Percentiles rank a stretch among this genome's conserved stretches.
These are phyloP conservation scores for Chlamydomonas sp. DNA, from an alignment of 139 green algal species.

Conservation along the genomic window DNA sequence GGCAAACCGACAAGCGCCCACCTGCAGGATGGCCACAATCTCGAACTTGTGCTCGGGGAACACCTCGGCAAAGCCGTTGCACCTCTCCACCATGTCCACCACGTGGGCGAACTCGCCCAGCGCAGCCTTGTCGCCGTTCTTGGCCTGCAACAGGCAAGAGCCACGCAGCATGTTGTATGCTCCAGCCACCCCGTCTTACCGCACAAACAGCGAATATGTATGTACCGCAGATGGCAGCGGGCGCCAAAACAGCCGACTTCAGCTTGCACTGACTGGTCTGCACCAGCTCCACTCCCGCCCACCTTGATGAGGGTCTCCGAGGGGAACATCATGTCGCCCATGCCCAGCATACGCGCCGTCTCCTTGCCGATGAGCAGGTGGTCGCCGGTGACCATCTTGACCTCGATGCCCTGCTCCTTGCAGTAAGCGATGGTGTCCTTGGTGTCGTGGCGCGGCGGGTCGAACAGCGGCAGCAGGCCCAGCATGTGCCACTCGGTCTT, in stretches of 20 bases:
- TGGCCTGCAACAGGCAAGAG: conserved; percentile 7
- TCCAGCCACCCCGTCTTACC: too few relatives aligned
- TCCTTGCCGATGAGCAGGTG: conserved; percentile 89
- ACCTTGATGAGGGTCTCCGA: conserved; percentile 58
- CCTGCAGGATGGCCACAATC: conserved; percentile 80
- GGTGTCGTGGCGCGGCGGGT: conserved; percentile 88
- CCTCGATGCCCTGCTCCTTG: conserved; percentile 64
- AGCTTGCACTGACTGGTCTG: background rate
- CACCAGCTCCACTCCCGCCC: background rate
- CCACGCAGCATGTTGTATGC: background rate
- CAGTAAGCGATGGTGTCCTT: conserved; percentile 83
- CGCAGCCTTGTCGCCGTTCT: conserved; percentile 45
- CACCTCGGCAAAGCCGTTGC: conserved; percentile 88
- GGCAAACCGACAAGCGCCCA: background rate
- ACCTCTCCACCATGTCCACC: conserved; percentile 77
- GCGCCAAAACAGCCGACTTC: background rate
- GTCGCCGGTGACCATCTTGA: conserved; percentile 95
- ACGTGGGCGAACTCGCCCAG: conserved; percentile 58
- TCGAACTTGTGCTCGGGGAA: conserved; percentile 94
- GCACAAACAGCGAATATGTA: too few relatives aligned
- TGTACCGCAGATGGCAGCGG: too few relatives aligned
- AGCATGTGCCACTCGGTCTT: conserved; percentile 72
- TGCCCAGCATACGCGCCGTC: conserved; percentile 84
- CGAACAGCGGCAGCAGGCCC: conserved; percentile 81
- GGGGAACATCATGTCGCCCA: conserved; percentile 77